phyloP scores from a whole-genome alignment of 441 rosid genomes.

The Arabidopsis hybrid region DNA sequence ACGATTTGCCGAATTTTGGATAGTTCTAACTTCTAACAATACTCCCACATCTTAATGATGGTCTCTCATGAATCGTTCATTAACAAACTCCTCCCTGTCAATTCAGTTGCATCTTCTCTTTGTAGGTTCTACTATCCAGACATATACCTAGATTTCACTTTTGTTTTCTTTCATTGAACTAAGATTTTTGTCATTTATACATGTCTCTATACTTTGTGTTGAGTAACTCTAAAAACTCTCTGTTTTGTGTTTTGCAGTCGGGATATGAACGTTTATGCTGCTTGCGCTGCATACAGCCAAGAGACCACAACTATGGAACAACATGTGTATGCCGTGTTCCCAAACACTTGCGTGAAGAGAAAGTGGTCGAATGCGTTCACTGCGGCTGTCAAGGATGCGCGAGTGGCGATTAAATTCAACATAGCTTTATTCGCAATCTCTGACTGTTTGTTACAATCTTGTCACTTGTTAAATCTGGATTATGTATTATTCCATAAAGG shows the following conservation, averaged over 20 bases:
- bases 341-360: conserved; percentile 62
- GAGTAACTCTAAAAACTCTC: conserved; percentile 9
- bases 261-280: conserved; percentile 68
- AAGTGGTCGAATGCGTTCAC: conserved; percentile 64
- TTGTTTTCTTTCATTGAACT: not conserved
- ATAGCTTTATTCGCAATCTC: conserved; percentile 9
- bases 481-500: conserved; percentile 8
- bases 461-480: conserved; percentile 27
- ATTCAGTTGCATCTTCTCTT: not conserved
- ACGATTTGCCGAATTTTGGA: not conserved
- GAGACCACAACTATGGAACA: conserved; percentile 63
- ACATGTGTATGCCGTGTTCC: conserved; percentile 69
- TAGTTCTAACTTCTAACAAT: not conserved
- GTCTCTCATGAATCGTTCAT: not conserved
- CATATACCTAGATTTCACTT: not conserved
- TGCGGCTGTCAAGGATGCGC: conserved; percentile 69
- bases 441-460: conserved; percentile 15
- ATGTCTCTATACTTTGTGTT: not conserved
- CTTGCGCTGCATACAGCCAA: conserved; percentile 61
- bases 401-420: conserved; percentile 50
- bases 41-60: not conserved
- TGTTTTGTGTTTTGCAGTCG: conserved; percentile 49
- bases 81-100: not conserved
- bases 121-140: not conserved
- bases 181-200: not conserved